Evolutionary conservation across 371 early-diverging fungal species (phyloP).

Genomic region (Mucor lusitanicus): DNA sequence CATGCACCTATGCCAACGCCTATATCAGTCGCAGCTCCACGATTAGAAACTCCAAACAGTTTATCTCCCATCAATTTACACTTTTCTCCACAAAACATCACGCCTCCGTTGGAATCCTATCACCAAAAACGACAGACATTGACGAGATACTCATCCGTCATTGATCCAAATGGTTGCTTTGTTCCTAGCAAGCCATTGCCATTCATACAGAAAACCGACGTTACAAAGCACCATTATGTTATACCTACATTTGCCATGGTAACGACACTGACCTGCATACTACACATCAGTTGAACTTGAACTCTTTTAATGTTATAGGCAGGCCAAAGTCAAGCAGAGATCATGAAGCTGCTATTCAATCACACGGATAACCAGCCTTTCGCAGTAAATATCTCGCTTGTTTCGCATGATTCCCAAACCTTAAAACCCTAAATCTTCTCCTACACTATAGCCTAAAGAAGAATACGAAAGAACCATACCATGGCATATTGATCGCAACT

Average conservation of each 20-base stretch:
- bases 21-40: background rate
- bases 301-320: conserved; percentile 3
- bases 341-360: conserved; percentile 19
- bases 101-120: background rate
- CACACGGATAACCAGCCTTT: conserved; percentile 8
- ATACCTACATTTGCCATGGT: conserved; percentile 22
- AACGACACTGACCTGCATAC: background rate
- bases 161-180: conserved; percentile 19
- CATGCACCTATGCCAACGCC: background rate
- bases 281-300: background rate
- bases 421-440: background rate
- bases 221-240: conserved; percentile 19
- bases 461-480: conserved; percentile 21
- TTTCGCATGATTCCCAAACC: background rate
- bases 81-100: background rate
- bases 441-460: conserved; percentile 15
- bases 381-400: conserved; percentile 2
- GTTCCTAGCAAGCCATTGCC: conserved; percentile 5
- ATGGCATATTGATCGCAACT: conserved; percentile 13
- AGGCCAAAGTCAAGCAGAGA: conserved; percentile 19
- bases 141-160: background rate
- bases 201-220: background rate
- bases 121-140: background rate
- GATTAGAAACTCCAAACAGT: background rate
- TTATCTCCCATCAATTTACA: background rate